Evolutionary conservation across 2,329 filamentous ascomycete genomes (phyloP).

Genomic region (Lasiodiplodia sp.): DNA sequence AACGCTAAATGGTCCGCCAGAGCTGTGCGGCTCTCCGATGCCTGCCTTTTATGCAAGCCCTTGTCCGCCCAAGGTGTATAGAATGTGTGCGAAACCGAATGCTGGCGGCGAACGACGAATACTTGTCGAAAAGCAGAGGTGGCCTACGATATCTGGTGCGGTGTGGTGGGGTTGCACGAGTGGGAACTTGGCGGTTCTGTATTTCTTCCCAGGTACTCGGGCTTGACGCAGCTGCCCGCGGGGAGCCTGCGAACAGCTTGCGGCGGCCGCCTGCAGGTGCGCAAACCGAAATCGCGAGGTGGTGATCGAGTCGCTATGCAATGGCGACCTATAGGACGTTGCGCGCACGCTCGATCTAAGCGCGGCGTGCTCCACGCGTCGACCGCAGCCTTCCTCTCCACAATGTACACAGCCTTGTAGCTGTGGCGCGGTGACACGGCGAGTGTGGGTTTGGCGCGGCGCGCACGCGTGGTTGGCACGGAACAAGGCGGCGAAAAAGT

Average conservation of each 20-base stretch:
- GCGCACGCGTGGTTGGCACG: slow-evolving; percentile 13
- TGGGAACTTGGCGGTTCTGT: slow-evolving; percentile 2
- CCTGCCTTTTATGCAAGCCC: slow-evolving; percentile 4
- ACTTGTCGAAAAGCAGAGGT: not conserved
- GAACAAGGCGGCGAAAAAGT: slow-evolving; percentile 21
- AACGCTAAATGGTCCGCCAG: slow-evolving; percentile 9
- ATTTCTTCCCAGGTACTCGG: slow-evolving; percentile 4
- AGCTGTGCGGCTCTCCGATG: slow-evolving; percentile 24
- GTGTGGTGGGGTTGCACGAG: not conserved
- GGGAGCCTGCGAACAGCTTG: slow-evolving; percentile 7
- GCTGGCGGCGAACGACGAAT: not conserved
- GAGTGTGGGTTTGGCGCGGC: not conserved
- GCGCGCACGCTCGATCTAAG: not conserved
- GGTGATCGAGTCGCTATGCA: not conserved
- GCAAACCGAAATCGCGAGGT: not conserved
- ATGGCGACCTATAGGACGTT: not conserved
- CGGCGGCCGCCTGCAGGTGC: not conserved
- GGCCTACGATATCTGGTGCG: not conserved
- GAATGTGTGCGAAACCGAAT: not conserved
- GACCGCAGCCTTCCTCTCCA: slow-evolving; percentile 13
- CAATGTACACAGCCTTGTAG: slow-evolving; percentile 11
- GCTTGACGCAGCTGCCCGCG: not conserved
- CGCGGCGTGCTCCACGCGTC: not conserved
- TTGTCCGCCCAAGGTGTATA: not conserved
- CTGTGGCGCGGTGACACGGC: slow-evolving; percentile 15